Evolutionary conservation across 306 rosid species (phyloP).

Genomic region (Gleditsia sinensis): DNA sequence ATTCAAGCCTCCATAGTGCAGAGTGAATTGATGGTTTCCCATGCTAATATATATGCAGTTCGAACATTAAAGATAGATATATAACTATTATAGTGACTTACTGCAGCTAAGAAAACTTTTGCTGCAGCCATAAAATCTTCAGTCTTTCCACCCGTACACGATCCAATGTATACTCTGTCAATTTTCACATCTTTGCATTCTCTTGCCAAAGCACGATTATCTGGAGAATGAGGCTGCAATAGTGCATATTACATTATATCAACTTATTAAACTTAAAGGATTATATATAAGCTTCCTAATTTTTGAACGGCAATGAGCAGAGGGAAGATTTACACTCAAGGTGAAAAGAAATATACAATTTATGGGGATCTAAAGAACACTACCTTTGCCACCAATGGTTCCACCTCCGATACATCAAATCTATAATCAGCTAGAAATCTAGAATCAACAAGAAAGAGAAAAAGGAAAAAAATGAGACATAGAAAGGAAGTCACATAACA

Average conservation of each 20-base stretch:
- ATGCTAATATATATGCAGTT: neutral
- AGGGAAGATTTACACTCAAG: no score
- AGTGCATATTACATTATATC: neutral
- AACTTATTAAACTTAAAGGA: neutral
- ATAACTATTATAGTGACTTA: constrained; percentile 38
- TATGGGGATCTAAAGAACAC: neutral
- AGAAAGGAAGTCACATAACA: neutral
- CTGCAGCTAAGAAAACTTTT: constrained; percentile 72
- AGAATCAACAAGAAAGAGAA: constrained; percentile 15
- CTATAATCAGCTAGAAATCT: constrained; percentile 72
- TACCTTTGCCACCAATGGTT: constrained; percentile 91
- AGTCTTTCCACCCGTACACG: constrained; percentile 94
- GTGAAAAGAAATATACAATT: no score
- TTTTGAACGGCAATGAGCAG: no score
- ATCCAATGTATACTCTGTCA: constrained; percentile 89
- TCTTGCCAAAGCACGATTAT: constrained; percentile 92
- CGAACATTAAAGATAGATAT: neutral
- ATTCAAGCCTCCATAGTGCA: no score
- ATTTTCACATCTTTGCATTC: constrained; percentile 96
- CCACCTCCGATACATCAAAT: constrained; percentile 76
- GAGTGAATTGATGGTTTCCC: neutral
- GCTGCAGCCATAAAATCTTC: constrained; percentile 92
- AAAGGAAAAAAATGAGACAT: neutral
- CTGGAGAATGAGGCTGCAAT: constrained; percentile 96
- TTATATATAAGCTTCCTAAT: neutral